Evolutionary conservation across 768 basidiomycete species (phyloP), one percentile per base, ranked within the genome.

Genomic region (Auricularia sp.): DNA sequence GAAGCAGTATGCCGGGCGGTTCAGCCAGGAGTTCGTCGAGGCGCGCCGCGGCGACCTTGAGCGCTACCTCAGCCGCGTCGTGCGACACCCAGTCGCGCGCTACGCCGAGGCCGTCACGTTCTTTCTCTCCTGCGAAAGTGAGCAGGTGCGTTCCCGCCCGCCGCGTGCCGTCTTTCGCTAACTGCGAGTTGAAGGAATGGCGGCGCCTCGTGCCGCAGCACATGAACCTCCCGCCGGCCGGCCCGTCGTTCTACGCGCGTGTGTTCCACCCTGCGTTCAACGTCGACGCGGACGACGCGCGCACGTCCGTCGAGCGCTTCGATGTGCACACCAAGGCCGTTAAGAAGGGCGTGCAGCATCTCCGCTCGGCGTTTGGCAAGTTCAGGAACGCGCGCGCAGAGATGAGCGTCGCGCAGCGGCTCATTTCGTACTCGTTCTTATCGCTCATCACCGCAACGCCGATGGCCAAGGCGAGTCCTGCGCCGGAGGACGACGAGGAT

Each of bases 211-310:
- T 85, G 23, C 86, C 85, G 6, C 80, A 80, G 67, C 83, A 87
- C 67, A 76, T 88, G 1, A 75, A 83, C 3, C 77, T 84, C 66
- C 82, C 83, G 2, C 78, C 88, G 11, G 84, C 87, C n/a, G 90
- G 88, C 1, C 83, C 90, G 8, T 77, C 83, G 1, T 93, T 93
- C 71, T 91, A 87, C 70, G 84, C 87, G 0, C 84, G 84, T 51
- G 86, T 93, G 1, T 92, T 86, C 69, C 92, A 94, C 69, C 92
- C 91, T 3, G 87, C 83, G 0, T 94, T 90, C 75, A 93, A 93
- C 70, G 70, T 93, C 34, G 91, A 94, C 67, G 71, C 79, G 0
- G 85, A 88, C 51, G 92, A 93, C 33, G 87, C 88, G 0, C 72
- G 76, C 12, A 84, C 84, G 16, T 74, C 80, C 0, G 77, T 84